Percentiles rank a stretch among this genome's conserved stretches.
phyloP scores from a whole-genome alignment of 495 filamentous ascomycete species.

The Aspergillus avenaceus region DNA sequence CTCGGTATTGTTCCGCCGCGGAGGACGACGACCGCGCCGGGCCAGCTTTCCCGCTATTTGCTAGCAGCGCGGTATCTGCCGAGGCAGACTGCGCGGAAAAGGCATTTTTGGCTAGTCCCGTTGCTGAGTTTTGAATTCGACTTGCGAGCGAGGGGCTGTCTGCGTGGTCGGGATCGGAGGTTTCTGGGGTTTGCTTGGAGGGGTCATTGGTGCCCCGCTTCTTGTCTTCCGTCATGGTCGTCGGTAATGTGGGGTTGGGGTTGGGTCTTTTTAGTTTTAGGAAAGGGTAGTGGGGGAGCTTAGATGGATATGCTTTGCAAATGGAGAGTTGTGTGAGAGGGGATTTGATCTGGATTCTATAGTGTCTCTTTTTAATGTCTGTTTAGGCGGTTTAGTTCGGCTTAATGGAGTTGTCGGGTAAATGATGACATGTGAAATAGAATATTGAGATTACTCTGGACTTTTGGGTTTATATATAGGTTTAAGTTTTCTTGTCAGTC shows the following conservation, averaged over 20 bases:
- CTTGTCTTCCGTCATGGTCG: conserved; percentile 15
- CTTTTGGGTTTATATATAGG: background rate
- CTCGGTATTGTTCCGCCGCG: background rate
- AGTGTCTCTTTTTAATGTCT: no score
- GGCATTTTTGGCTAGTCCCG: conserved; percentile 30
- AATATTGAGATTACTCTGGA: no score
- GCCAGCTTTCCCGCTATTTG: conserved; percentile 22
- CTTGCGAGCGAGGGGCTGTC: conserved; percentile 23
- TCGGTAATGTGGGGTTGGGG: background rate
- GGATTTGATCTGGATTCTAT: no score
- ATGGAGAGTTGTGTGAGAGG: background rate
- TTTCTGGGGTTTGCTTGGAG: conserved; percentile 1
- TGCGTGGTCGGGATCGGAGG: conserved; percentile 1
- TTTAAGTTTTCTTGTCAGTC: no score
- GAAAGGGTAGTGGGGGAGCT: no score
- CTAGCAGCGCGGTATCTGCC: conserved; percentile 23
- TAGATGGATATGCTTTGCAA: background rate
- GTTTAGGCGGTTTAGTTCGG: no score
- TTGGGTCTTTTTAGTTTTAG: no score
- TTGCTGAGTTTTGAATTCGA: conserved; percentile 38
- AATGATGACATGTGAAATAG: conserved; percentile 15
- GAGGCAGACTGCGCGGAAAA: conserved; percentile 18
- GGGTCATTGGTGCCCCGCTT: conserved; percentile 21
- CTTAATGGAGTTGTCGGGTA: conserved; percentile 8
- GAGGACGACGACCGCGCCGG: conserved; percentile 13